Evolutionary conservation across 768 basidiomycete genomes (phyloP).

Genomic region (Asterophora parasitica): DNA sequence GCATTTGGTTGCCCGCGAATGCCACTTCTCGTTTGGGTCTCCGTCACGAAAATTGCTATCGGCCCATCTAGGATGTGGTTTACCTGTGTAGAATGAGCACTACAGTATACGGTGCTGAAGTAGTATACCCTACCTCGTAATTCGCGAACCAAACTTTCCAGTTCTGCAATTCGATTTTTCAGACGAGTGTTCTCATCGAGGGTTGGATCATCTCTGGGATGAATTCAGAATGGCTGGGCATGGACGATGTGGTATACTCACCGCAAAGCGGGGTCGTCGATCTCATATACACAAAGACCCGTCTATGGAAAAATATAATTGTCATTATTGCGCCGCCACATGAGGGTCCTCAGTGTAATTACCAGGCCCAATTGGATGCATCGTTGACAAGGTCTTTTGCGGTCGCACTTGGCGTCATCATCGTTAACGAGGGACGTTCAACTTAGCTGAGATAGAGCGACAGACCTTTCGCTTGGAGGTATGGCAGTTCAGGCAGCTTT

Average conservation of each 20-base stretch:
- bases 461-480: conserved; percentile 89
- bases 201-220: conserved; percentile 73
- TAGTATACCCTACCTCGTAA: conserved; percentile 55
- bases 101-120: conserved; percentile 8
- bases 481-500: conserved; percentile 87
- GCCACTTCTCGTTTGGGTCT: conserved; percentile 82
- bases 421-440: conserved; percentile 7
- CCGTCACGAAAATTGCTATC: conserved; percentile 75
- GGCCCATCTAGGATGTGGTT: conserved; percentile 86
- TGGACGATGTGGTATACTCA: conserved; percentile 24
- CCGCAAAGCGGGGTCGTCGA: conserved; percentile 84
- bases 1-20: conserved; percentile 76
- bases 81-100: conserved; percentile 42
- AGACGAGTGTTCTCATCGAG: conserved; percentile 85
- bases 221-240: conserved; percentile 4
- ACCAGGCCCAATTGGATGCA: conserved; percentile 89
- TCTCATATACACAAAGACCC: conserved; percentile 92
- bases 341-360: conserved; percentile 19
- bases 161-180: conserved; percentile 84
- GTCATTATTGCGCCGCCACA: conserved; percentile 5
- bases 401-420: conserved; percentile 62
- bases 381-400: conserved; percentile 85
- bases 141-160: conserved; percentile 88
- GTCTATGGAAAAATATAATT: conserved; percentile 43
- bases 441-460: conserved; percentile 10